A percentile compares a stretch with the other conserved stretches of the same genome.
Evolutionary conservation across 164 flowering plant species (phyloP).

Genomic region (Sextonia rubra): DNA sequence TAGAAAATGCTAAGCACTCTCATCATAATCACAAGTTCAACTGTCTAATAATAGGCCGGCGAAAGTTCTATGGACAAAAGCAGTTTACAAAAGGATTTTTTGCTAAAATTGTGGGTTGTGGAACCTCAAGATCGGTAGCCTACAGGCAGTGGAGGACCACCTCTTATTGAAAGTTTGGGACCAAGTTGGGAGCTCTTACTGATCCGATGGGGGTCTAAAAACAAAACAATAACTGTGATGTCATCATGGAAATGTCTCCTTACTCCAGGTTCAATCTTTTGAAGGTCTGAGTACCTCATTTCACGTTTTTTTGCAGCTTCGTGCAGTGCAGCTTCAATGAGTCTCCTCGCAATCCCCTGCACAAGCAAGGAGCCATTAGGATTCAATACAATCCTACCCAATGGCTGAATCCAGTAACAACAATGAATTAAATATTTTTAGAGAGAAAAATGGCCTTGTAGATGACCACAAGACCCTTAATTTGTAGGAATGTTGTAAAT

Average conservation of each 20-base stretch:
- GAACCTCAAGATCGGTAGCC: constrained; percentile 18
- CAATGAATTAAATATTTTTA: too few species aligned
- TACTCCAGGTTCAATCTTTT: constrained; percentile 75
- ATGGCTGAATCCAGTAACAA: too few species aligned
- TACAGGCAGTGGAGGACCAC: constrained; percentile 26
- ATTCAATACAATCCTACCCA: not conserved
- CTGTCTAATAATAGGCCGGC: constrained; percentile 5
- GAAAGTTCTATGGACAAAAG: constrained; percentile 1
- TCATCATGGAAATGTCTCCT: constrained; percentile 95
- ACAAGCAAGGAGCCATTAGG: constrained; percentile 4
- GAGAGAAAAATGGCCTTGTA: not conserved
- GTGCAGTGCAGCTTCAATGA: constrained; percentile 65
- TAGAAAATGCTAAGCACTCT: not conserved
- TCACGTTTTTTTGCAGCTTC: constrained; percentile 88
- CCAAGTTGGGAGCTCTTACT: constrained; percentile 36
- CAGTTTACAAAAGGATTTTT: constrained; percentile 12
- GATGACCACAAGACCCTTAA: too few species aligned
- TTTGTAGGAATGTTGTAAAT: too few species aligned
- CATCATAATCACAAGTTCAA: constrained; percentile 8
- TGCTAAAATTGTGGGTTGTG: not conserved
- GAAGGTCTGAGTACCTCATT: constrained; percentile 86
- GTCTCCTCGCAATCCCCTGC: constrained; percentile 83
- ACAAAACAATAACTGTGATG: constrained; percentile 75
- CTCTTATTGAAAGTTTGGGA: constrained; percentile 50
- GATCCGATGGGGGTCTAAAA: constrained; percentile 50